Evolutionary conservation across 805 yeast species (phyloP).

Genomic region (Myxozyma sirexii): DNA sequence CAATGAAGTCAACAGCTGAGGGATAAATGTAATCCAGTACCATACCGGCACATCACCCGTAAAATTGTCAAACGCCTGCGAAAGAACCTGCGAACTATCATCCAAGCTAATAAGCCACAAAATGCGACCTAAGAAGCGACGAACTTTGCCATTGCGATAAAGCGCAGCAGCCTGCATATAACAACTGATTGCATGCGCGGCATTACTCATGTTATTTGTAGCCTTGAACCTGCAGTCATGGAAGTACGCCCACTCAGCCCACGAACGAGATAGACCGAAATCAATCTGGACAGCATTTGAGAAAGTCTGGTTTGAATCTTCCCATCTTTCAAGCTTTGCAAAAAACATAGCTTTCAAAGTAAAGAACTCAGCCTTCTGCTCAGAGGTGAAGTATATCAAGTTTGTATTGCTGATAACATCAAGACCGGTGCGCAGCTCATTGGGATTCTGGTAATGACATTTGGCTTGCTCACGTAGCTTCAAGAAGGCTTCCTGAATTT

Average conservation of each 20-base stretch:
- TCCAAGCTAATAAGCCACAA: constrained; percentile 93
- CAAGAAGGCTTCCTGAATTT: constrained; percentile 95
- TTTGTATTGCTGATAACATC: constrained; percentile 97
- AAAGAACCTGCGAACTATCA: constrained; percentile 75
- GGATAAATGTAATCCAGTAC: constrained; percentile 98
- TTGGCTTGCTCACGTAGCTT: constrained; percentile 96
- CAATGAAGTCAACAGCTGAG: constrained; percentile 85
- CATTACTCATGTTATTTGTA: constrained; percentile 79
- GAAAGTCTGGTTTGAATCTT: constrained; percentile 96
- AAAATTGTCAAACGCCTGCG: constrained; percentile 86
- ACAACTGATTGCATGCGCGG: constrained; percentile 92
- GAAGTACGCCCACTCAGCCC: constrained; percentile 99
- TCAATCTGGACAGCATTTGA: constrained; percentile 98
- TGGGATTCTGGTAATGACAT: constrained; percentile 90
- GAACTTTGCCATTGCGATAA: constrained; percentile 87
- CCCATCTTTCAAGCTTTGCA: constrained; percentile 84
- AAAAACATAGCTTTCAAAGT: constrained; percentile 97
- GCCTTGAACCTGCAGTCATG: constrained; percentile 87
- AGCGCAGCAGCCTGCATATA: constrained; percentile 97
- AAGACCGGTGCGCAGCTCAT: constrained; percentile 89
- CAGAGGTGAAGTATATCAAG: constrained; percentile 92
- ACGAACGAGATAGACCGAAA: constrained; percentile 90
- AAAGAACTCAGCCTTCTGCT: constrained; percentile 97
- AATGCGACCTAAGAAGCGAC: constrained; percentile 84
- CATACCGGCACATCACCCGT: constrained; percentile 97